These are phyloP conservation scores for Phaeosphaeriaceae sp. DNA, from an alignment of 2,329 filamentous ascomycete genomes.

Conservation along the genomic window DNA sequence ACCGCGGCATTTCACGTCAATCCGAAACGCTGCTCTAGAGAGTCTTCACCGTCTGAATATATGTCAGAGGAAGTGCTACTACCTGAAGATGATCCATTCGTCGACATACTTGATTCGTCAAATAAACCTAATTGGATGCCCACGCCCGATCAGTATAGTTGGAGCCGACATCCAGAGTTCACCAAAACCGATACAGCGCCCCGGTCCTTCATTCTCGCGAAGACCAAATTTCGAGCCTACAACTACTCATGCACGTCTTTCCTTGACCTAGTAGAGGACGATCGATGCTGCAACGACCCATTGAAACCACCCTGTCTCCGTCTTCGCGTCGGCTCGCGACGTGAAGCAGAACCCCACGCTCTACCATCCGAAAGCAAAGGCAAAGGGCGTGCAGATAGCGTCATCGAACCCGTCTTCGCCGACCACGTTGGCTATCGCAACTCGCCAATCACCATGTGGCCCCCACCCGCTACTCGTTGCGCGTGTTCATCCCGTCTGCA, in stretches of 20 bases:
- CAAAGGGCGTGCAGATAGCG: conserved; percentile 9
- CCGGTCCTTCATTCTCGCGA: conserved; percentile 59
- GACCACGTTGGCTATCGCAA: conserved; percentile 35
- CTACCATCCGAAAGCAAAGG: conserved; percentile 5
- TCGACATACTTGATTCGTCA: conserved; percentile 31
- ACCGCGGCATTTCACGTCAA: conserved; percentile 61
- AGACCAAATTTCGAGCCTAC: conserved; percentile 65
- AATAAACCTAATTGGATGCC: conserved; percentile 51
- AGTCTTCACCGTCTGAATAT: conserved; percentile 11
- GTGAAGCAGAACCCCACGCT: conserved; percentile 36
- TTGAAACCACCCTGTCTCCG: conserved; percentile 51
- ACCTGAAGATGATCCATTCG: conserved; percentile 39
- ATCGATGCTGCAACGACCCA: conserved; percentile 44
- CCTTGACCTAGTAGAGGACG: conserved; percentile 67
- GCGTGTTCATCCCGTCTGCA: conserved; percentile 40
- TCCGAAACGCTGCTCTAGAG: conserved; percentile 8
- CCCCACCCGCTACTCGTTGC: conserved; percentile 35
- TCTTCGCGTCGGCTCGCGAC: conserved; percentile 60
- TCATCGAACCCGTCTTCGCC: conserved; percentile 6
- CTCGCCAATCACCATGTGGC: conserved; percentile 44
- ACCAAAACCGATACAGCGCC: conserved; percentile 55
- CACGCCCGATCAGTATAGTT: conserved; percentile 49
- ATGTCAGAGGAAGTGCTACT: conserved; percentile 16
- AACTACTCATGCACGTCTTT: conserved; percentile 62
- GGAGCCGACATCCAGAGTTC: conserved; percentile 57